These are phyloP conservation scores for Candida tibetensis DNA, from an alignment of 805 yeast genomes.

Conservation along the genomic window DNA sequence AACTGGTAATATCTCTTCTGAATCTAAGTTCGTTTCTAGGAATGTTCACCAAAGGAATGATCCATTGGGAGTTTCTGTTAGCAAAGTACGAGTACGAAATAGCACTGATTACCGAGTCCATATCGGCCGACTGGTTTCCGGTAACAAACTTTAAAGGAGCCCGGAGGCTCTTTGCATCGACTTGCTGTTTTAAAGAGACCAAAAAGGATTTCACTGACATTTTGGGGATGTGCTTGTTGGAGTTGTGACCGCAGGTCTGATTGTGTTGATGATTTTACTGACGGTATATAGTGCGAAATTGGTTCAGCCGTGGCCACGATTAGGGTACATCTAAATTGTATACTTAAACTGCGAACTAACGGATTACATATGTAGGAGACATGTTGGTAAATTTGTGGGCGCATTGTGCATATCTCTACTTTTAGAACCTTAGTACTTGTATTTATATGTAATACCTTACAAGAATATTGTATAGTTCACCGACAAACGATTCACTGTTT, in stretches of 20 bases:
- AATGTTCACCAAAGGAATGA: conserved; percentile 77
- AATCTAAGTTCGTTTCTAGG: conserved; percentile 60
- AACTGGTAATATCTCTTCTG: conserved; percentile 66
- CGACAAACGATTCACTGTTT: no score
- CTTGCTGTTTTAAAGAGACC: conserved; percentile 15
- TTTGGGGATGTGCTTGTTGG: not conserved
- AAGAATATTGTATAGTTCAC: no score
- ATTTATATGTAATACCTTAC: no score
- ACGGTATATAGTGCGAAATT: no score
- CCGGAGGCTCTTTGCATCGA: conserved; percentile 12
- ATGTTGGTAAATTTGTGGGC: no score
- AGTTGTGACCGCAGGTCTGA: not conserved
- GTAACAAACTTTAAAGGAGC: conserved; percentile 45
- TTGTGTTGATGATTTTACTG: not conserved
- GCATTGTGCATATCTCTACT: no score
- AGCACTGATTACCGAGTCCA: conserved; percentile 84
- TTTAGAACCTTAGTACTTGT: no score
- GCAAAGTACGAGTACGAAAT: conserved; percentile 66
- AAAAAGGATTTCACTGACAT: conserved; percentile 31
- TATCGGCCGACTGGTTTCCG: conserved; percentile 85
- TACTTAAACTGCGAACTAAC: no score
- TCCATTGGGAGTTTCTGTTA: conserved; percentile 26
- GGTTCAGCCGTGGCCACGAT: no score
- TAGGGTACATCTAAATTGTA: no score
- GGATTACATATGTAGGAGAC: no score